Base-by-base conservation (phyloP, 352 stramenopile genomes). In the Pythium apleroticum region DNA sequence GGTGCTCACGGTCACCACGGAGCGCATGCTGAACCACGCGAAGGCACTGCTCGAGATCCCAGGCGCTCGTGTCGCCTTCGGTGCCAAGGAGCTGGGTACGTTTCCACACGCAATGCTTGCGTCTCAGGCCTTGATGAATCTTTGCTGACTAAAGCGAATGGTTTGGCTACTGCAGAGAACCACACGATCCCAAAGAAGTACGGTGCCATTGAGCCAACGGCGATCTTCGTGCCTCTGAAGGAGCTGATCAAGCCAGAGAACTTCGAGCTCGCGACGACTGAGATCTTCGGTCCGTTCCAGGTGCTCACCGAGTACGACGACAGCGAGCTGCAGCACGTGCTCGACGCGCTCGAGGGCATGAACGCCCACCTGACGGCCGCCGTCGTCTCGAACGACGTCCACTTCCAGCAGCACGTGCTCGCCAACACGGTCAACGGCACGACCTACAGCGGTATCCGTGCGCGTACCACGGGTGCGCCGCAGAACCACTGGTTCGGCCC, bases 261-360 rank as follows among this genome's bases (percentile, higher is more conserved):
- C 78, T 99, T 99, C 68, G 81, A 91, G 35, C 75, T 93, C 20
- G 97, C 91, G 59, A 98, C 91, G 15, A 99, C 86, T 25, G 97
- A 99, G 77, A 97, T 99, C 65, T 99, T 99, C 72, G 97, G 95
- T n/a, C 97, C 97, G 24, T 99, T 99, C 77, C 96, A 99, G 71
- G 71, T 99, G 49, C 67, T 99, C 50, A 98, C 95, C 17, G 90
- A 93, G 66, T 95, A 95, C 70, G 97, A 98, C 74, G 91, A 98
- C 66, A 75, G 81, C 43, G 84, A 98, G 49, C 62, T 99, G 20
- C 80, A 89, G 53, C 65, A 83, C 20, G 93, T 99, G 9, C 68
- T 99, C 14, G 79, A 98, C 53, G 88, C 92, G 43, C 89, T 97
- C 41, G 97, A 99, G 81, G 72, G 90, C 54, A 99, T 99, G 93